phyloP scores from a whole-genome alignment of 2,329 filamentous ascomycete species.

The Fusarium domesticum region DNA sequence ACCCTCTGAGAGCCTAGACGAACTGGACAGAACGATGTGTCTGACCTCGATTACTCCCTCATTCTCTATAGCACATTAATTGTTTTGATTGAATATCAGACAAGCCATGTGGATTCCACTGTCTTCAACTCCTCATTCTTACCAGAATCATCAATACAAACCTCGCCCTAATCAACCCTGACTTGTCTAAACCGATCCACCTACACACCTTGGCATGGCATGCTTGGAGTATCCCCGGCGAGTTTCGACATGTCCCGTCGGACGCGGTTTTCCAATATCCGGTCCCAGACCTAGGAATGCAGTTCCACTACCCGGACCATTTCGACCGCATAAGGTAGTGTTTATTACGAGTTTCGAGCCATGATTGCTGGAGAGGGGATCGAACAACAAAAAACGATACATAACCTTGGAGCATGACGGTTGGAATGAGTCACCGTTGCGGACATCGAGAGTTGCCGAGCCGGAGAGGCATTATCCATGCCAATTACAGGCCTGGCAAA shows the following conservation, averaged over 20 bases:
- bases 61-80: background rate
- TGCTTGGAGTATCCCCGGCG: background rate
- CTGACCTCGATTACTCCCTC: background rate
- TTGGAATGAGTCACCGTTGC: too few relatives aligned
- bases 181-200: background rate
- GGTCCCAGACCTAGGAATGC: too few relatives aligned
- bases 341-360: too few relatives aligned
- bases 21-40: background rate
- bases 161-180: background rate
- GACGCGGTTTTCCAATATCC: too few relatives aligned
- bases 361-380: background rate
- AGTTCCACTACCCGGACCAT: background rate
- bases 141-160: background rate
- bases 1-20: background rate
- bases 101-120: background rate
- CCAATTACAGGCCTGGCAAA: background rate
- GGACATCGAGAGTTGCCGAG: too few relatives aligned
- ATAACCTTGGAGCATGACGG: too few relatives aligned
- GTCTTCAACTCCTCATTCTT: background rate
- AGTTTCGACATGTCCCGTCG: too few relatives aligned
- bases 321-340: background rate
- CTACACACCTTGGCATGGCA: background rate
- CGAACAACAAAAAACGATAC: background rate
- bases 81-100: background rate
- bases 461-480: too few relatives aligned